Base-by-base conservation (phyloP, 2,329 filamentous ascomycete genomes). In the Bipolaris victoriae region DNA sequence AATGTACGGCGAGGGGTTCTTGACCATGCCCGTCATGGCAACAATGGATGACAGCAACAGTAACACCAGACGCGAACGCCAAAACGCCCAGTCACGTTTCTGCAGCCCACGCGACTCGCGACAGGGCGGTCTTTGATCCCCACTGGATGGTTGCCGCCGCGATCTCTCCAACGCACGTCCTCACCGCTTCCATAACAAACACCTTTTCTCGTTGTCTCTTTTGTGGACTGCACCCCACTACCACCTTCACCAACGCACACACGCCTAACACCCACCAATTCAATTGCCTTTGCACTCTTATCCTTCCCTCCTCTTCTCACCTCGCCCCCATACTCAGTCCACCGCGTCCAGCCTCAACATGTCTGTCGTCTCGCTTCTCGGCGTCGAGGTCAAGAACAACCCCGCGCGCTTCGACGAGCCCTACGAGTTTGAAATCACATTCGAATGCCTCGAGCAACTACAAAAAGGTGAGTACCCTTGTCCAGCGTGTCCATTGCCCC, bases 381-480 rank as follows among this genome's bases (percentile, higher is more conserved):
- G 94, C 74, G 95, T 99, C 72, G 91, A 95, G 79, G 91, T 99
- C 69, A 84, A 92, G 77, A 98, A 99, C 86, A 99, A 99, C 82
- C 95, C 95, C 73, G 93, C 95, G 72, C 88, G 90, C 69, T 98
- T 99, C 81, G 90, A 88, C 70, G 90, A 94, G 76, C 88, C 92
- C 52, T 99, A 99, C 78, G 88, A 95, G 78, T 97, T 99, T 69
- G 94, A 99, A 80, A 98, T 99, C 77, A 99, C 95, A 16, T 99
- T 99, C 63, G 95, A 99, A 80, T 98, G 95, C 73, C 87, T 98
- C 22, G 95, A 99, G 82, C 87, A 90, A 67, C 86, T 99, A 37
- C 91, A 96, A 76, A 97, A 97, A 80, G 93, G 92, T 93, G 78
- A 50, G 62, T 49, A 20, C n/a, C 13, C 39, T 9, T 13, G 22